phyloP scores from a whole-genome alignment of 75 land plant species.

The Azolla pinnata region DNA sequence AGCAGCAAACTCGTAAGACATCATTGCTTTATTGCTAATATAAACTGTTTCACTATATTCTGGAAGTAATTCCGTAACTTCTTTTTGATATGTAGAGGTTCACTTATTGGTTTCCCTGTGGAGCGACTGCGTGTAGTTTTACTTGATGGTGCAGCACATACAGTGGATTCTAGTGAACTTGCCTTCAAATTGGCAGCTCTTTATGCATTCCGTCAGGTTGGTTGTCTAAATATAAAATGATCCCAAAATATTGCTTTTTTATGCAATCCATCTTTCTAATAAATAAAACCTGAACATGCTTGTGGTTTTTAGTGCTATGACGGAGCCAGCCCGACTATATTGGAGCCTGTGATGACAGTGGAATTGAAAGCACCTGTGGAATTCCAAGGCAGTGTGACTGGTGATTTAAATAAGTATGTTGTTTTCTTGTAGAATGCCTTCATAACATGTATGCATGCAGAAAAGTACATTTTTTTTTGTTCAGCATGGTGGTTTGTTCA shows the following conservation, averaged over 20 bases:
- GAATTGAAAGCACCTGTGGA: conserved; percentile 88
- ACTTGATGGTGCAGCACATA: conserved; percentile 95
- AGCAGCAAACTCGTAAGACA: conserved; percentile 95
- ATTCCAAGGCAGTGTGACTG: conserved; percentile 91
- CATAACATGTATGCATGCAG: too few relatives aligned
- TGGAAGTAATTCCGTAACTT: conserved; percentile 25
- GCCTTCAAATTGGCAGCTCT: conserved; percentile 93
- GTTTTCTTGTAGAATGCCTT: neutral
- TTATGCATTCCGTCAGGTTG: conserved; percentile 97
- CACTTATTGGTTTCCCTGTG: conserved; percentile 95
- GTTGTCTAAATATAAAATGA: neutral
- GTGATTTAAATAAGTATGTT: conserved; percentile 91
- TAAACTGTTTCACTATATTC: neutral
- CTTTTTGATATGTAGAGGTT: too few relatives aligned
- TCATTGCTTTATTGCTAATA: too few relatives aligned
- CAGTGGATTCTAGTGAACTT: conserved; percentile 99
- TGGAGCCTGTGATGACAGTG: conserved; percentile 95
- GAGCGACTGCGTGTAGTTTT: conserved; percentile 71
- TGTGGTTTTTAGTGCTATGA: conserved; percentile 79
- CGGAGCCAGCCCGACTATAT: conserved; percentile 75
- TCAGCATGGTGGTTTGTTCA: too few relatives aligned
- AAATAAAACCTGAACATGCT: too few relatives aligned
- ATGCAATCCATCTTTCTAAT: conserved; percentile 1
- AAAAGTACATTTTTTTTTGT: too few relatives aligned
- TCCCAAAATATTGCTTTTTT: neutral